Conservation (phyloP, 345 rosid species). For the Salix udensis region DNA sequence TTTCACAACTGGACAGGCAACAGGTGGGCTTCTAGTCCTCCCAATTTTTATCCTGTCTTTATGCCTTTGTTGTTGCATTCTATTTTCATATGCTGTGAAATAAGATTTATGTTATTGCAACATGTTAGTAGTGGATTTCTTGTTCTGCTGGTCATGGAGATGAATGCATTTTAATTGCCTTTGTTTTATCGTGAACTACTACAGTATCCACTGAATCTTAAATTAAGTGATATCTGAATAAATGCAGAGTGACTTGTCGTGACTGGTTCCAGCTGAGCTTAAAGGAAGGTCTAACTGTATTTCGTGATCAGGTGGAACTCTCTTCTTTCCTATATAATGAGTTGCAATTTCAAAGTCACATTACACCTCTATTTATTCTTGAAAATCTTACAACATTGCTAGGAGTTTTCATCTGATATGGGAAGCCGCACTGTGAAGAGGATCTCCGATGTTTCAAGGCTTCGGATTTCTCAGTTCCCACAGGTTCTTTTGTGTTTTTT, state of each 20-base stretch:
- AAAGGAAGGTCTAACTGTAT: constrained; percentile 99
- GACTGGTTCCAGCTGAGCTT: constrained; percentile 99
- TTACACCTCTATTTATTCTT: neutral
- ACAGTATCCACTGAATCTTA: neutral
- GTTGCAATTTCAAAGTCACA: neutral
- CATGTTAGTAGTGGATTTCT: neutral
- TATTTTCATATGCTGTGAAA: neutral
- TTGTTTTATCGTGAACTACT: neutral
- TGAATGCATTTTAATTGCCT: neutral
- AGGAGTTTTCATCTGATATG: constrained; percentile 99
- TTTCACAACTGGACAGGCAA: constrained; percentile 99
- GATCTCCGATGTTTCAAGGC: constrained; percentile 89
- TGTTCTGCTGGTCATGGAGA: neutral
- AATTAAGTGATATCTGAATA: constrained; percentile 4
- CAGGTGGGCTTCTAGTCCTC: constrained; percentile 53
- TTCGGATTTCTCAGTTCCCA: constrained; percentile 80
- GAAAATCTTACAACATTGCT: neutral
- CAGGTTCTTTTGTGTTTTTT: constrained; percentile 50
- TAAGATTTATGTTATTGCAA: neutral
- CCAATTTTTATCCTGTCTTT: neutral
- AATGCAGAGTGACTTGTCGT: constrained; percentile 93
- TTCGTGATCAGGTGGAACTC: constrained; percentile 77
- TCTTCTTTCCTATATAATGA: constrained; percentile 3
- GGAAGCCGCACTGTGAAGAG: constrained; percentile 97
- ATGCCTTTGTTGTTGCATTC: neutral